Base-by-base conservation (phyloP, 441 rosid species). In the Syzygium syzygioides region DNA sequence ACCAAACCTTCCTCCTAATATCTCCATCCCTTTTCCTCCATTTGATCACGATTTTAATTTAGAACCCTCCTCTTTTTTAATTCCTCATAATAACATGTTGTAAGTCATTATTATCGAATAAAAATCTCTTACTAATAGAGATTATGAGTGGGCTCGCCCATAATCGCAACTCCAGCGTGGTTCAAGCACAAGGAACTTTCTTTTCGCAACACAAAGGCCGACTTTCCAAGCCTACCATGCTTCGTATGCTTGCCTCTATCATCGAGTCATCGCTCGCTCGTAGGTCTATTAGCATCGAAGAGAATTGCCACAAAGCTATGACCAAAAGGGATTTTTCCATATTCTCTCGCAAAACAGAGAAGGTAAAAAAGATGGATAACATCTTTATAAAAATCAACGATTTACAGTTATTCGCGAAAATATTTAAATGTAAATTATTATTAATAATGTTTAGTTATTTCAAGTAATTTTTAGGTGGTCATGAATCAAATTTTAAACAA, bases 21-120 rank as follows among this genome's bases (percentile, higher is more conserved):
- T 30, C 9, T 3, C 4, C 0, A 3, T 19, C 1, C 6, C 10
- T 68, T 68, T 68, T 7, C 48, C 25, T 37, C 50, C 17, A 37
- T 37, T 71, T 37, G 6, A 37, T 37, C 3, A 3, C 1, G 0
- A 12, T 12, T 11, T 4, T 9, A 19, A 20, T 37, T 68, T 5
- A 34, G 26, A 19, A 34, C 26, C 50, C 80, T 34, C 2, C 20
- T 34, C 28, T 4, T 19, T 68, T 34, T 0, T 37, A 71, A 6
- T 5, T 15, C 15, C 17, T 37, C 1, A 19, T 23, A 5, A 0
- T 8, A 20, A 0, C 1, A 0, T 37, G 9, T 12, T 0, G 2
- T 71, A 5, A 37, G 28, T 20, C 50, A 3, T 1, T 1, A 20
- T 1, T 1, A 14, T 7, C 3, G 11, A 34, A 26, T 6, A 9